These are phyloP conservation scores for Starmerella sp. DNA, from an alignment of 805 yeast species.

Conservation along the genomic window DNA sequence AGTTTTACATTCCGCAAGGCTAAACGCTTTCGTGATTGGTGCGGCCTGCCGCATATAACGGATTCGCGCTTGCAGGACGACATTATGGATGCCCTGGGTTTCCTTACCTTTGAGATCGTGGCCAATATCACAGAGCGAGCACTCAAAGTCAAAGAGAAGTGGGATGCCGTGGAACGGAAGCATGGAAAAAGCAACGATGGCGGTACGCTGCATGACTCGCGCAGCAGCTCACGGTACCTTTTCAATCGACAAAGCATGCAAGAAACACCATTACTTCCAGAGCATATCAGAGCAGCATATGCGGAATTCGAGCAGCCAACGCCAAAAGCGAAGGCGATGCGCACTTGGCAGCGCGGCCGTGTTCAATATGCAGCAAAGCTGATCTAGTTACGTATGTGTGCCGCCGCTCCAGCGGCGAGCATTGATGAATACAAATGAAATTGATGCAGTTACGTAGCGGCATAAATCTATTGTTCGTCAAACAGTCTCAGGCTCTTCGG, in stretches of 20 bases:
- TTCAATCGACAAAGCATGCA: slow-evolving; percentile 19
- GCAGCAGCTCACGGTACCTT: slow-evolving; percentile 12
- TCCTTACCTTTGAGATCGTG: slow-evolving; percentile 90
- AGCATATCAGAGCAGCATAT: slow-evolving; percentile 23
- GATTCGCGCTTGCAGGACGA: slow-evolving; percentile 93
- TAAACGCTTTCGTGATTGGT: slow-evolving; percentile 95
- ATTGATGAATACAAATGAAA: too few species aligned
- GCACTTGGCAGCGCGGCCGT: slow-evolving; percentile 18
- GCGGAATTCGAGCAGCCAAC: slow-evolving; percentile 20
- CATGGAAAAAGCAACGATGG: slow-evolving; percentile 6
- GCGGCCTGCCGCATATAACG: slow-evolving; percentile 68
- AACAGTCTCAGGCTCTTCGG: not conserved
- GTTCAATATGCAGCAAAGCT: slow-evolving; percentile 11
- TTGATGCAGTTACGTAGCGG: too few species aligned
- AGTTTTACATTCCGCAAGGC: slow-evolving; percentile 89
- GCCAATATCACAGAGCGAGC: slow-evolving; percentile 92
- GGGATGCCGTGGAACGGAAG: slow-evolving; percentile 31
- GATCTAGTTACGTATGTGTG: slow-evolving; percentile 5
- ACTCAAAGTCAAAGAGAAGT: slow-evolving; percentile 54
- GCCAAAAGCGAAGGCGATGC: slow-evolving; percentile 13
- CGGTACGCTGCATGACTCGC: slow-evolving; percentile 2
- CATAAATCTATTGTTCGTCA: too few species aligned
- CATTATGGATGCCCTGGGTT: slow-evolving; percentile 90
- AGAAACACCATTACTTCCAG: slow-evolving; percentile 23
- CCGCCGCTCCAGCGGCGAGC: too few species aligned